Conservation (phyloP, 2,329 filamentous ascomycete genomes). For the Stachybotrys echinatus region DNA sequence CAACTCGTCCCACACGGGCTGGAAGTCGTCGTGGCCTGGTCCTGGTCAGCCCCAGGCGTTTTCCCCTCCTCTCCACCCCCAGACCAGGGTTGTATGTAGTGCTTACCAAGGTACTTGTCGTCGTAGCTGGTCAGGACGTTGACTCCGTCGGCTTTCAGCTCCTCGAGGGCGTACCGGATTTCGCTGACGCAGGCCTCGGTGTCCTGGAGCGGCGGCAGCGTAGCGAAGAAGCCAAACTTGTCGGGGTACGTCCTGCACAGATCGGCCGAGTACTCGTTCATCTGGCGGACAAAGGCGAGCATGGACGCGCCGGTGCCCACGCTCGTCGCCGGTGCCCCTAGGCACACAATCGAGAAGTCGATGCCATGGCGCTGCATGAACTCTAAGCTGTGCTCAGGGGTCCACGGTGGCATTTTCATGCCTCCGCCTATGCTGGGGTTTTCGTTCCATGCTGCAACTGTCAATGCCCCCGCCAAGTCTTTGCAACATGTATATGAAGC, state of each 20-base stretch:
- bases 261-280: not conserved
- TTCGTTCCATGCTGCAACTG: not conserved
- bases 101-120: not conserved
- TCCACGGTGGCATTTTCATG: not conserved
- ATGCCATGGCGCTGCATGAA: not conserved
- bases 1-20: not conserved
- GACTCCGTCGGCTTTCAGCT: not conserved
- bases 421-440: not conserved
- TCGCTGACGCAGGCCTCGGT: not conserved
- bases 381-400: not conserved
- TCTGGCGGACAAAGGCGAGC: not conserved
- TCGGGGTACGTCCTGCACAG: not conserved
- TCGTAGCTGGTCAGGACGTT: not conserved
- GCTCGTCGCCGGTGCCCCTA: not conserved
- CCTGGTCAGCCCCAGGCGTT: too few species aligned
- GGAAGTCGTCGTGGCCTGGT: not conserved
- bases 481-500: not conserved
- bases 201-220: not conserved
- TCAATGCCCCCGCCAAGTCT: too few species aligned
- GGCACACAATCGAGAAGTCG: not conserved
- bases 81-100: too few species aligned
- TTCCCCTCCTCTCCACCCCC: too few species aligned
- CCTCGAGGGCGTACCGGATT: not conserved
- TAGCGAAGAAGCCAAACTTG: not conserved
- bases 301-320: not conserved